These are phyloP conservation scores for Colletotrichum falcatum DNA, from an alignment of 2,329 filamentous ascomycete genomes.

Conservation along the genomic window DNA sequence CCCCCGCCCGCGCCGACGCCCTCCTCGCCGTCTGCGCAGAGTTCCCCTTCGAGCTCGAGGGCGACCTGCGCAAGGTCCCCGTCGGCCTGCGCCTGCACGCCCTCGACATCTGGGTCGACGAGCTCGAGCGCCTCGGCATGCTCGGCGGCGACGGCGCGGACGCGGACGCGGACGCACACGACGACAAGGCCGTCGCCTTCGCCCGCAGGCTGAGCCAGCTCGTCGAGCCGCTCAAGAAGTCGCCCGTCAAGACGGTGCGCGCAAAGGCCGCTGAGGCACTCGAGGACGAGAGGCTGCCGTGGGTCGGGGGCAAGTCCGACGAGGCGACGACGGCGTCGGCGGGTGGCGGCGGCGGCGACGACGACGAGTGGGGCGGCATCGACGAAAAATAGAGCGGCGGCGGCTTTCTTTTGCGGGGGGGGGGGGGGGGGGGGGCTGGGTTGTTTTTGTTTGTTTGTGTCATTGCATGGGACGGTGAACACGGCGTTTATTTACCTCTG, in stretches of 20 bases:
- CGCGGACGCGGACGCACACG: slow-evolving; percentile 49
- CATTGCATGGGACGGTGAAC: slow-evolving; percentile 39
- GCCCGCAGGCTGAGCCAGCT: slow-evolving; percentile 65
- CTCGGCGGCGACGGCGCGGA: no score
- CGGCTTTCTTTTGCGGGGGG: background rate
- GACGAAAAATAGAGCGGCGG: slow-evolving; percentile 34
- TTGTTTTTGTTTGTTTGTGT: slow-evolving; percentile 8
- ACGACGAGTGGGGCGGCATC: slow-evolving; percentile 40
- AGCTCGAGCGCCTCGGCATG: slow-evolving; percentile 78
- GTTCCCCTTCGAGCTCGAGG: slow-evolving; percentile 56
- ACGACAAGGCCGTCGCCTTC: slow-evolving; percentile 57
- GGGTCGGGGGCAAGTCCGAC: slow-evolving; percentile 61
- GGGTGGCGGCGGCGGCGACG: slow-evolving; percentile 52
- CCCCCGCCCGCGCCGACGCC: slow-evolving; percentile 51
- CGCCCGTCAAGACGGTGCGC: slow-evolving; percentile 78
- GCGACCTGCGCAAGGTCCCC: slow-evolving; percentile 69
- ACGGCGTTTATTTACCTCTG: slow-evolving; percentile 22
- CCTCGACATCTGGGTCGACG: slow-evolving; percentile 91
- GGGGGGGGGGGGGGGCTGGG: no score
- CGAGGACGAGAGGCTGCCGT: slow-evolving; percentile 78
- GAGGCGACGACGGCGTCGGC: slow-evolving; percentile 50
- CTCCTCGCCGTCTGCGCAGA: slow-evolving; percentile 53
- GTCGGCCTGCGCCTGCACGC: slow-evolving; percentile 89
- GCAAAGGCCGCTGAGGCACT: slow-evolving; percentile 76
- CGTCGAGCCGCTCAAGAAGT: slow-evolving; percentile 67